phyloP scores from a whole-genome alignment of 805 yeast species.

The Debaryomyces tyrocola region DNA sequence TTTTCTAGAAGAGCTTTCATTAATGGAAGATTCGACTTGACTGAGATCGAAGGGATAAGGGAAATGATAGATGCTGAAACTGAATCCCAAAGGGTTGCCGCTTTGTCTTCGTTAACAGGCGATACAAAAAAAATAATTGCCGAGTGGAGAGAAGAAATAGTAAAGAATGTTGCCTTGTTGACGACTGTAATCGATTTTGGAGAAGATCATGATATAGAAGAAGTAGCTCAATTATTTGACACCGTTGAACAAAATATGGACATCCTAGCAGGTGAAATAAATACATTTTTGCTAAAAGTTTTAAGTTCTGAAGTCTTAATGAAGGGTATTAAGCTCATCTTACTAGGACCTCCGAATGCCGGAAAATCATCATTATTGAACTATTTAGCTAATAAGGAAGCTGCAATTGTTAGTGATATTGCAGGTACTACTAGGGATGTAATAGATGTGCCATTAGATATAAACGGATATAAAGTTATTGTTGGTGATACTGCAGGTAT shows the following conservation, averaged over 20 bases:
- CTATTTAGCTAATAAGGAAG: constrained; percentile 70
- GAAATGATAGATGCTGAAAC: constrained; percentile 93
- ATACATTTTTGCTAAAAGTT: constrained; percentile 44
- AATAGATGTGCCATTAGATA: constrained; percentile 76
- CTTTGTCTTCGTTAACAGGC: constrained; percentile 74
- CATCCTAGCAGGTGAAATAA: constrained; percentile 45
- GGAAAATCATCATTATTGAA: constrained; percentile 91
- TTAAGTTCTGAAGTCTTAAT: constrained; percentile 61
- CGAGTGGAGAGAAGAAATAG: constrained; percentile 66
- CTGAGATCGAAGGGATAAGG: constrained; percentile 87
- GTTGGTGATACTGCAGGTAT: constrained; percentile 95
- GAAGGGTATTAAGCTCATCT: constrained; percentile 68
- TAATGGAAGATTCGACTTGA: constrained; percentile 79
- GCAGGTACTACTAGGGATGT: constrained; percentile 96
- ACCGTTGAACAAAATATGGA: constrained; percentile 47
- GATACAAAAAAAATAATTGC: constrained; percentile 53
- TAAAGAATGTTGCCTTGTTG: constrained; percentile 67
- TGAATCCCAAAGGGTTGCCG: constrained; percentile 78
- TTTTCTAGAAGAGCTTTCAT: constrained; percentile 84
- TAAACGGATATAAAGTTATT: constrained; percentile 79
- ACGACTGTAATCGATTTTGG: constrained; percentile 94
- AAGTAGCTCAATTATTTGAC: constrained; percentile 52
- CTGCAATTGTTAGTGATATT: constrained; percentile 85
- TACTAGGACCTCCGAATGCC: constrained; percentile 93
- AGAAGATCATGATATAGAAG: constrained; percentile 85